Evolutionary conservation across 2,329 filamentous ascomycete genomes (phyloP), one percentile per base, ranked within the genome.

Genomic region (Monilinia fructicola): DNA sequence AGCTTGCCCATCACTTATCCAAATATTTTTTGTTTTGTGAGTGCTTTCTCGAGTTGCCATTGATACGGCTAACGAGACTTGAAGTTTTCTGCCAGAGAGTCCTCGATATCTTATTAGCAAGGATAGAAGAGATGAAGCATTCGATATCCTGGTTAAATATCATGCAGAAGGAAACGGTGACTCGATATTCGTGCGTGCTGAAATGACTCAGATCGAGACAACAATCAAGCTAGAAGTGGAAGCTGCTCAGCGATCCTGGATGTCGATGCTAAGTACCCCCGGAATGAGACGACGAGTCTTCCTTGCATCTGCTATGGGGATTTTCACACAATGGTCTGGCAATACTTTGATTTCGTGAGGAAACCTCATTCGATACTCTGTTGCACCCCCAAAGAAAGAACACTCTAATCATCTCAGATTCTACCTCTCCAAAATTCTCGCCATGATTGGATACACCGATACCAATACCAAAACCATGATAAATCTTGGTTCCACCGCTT

Each of bases 151-250:
- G 64, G 80, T 66, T 40, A 71, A 71, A n/a, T 83, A 82, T 71
- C 81, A 84, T 69, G 83, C 83, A 23, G 84, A 85, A 71, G 84
- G 82, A 2, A 79, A 85, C 60, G 72, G 72, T 9, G 74, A 79
- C 44, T 85, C 82, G 0, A 76, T 81, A 16, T 80, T 87, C 16
- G 84, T 87, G 35, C 79, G 81, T 62, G 84, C 84, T 11, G 87
- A 89, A 72, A 83, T 87, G 72, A 81, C 81, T 0, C 84, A 89
- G 74, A 89, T 89, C 70, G 78, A 82, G 60, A 80, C 81, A 4
- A 85, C 85, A 0, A 83, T 87, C 71, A 79, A 80, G 40, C 71
- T 85, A 0, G 85, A 87, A 72, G 76, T 83, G 64, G 83, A 87
- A 68, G 76, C 80, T 55, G 81, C 83, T 2, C 83, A 82, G 67